Conservation (phyloP, 768 basidiomycete species). For the Mrakia gelida region DNA sequence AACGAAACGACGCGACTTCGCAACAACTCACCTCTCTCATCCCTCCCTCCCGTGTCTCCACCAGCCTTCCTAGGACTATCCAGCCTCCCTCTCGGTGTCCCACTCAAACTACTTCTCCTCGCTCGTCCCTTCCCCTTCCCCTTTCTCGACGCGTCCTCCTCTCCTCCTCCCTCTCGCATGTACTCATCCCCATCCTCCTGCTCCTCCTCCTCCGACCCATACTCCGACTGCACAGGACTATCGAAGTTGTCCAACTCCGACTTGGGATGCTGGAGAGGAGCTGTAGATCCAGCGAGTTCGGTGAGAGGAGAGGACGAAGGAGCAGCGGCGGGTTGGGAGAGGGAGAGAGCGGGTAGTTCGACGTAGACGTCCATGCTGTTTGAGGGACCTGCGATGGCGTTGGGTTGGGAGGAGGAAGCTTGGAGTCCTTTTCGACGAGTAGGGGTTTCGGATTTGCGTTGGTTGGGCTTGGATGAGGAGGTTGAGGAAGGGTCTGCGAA, state of each 20-base stretch:
- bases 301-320: not conserved
- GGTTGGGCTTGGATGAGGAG: not conserved
- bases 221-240: not conserved
- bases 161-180: not conserved
- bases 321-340: not conserved
- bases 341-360: not conserved
- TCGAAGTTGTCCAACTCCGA: not conserved
- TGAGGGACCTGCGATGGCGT: not conserved
- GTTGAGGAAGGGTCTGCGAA: not conserved
- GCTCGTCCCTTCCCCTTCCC: conserved; percentile 10
- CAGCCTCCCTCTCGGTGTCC: not conserved
- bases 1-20: not conserved
- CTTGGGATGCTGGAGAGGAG: not conserved
- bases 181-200: too few relatives aligned
- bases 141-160: not conserved
- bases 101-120: not conserved
- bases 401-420: not conserved
- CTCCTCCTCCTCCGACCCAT: not conserved
- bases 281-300: not conserved
- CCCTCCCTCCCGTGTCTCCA: conserved; percentile 11
- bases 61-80: not conserved
- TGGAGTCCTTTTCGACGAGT: not conserved
- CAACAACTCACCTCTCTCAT: conserved; percentile 2
- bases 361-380: not conserved
- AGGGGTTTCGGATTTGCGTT: not conserved